Evolutionary conservation across 2,329 filamentous ascomycete genomes (phyloP).

Genomic region (Colletotrichum magnum): DNA sequence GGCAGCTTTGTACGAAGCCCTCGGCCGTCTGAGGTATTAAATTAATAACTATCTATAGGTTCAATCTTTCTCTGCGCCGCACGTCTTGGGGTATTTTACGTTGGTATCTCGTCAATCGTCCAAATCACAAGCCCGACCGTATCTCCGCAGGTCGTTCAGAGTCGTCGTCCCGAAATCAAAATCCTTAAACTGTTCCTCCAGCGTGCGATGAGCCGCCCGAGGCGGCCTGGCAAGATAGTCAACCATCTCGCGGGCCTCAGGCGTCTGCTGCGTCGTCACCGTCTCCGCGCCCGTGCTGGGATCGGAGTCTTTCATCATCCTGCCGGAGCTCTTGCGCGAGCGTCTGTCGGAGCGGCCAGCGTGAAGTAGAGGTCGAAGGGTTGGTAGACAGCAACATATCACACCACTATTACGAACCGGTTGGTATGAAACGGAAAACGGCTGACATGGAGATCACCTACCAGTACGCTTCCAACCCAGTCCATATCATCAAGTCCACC

Average conservation of each 20-base stretch:
- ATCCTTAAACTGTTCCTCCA: conserved; percentile 18
- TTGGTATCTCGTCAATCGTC: conserved; percentile 3
- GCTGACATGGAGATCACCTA: neutral
- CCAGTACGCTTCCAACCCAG: conserved; percentile 33
- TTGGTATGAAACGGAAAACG: neutral
- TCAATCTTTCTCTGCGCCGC: neutral
- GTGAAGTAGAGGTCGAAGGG: conserved; percentile 10
- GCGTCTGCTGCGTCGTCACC: neutral
- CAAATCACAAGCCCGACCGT: conserved; percentile 6
- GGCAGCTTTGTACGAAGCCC: no score
- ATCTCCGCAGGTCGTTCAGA: conserved; percentile 17
- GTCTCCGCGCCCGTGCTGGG: conserved; percentile 10
- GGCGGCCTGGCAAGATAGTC: neutral
- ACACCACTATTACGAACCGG: neutral
- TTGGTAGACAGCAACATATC: conserved; percentile 23
- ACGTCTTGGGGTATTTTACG: neutral
- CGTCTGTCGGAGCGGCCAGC: neutral
- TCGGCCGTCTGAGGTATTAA: neutral
- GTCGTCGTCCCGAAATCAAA: conserved; percentile 20
- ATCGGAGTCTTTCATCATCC: neutral
- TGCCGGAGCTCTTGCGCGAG: neutral
- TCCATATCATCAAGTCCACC: conserved; percentile 38
- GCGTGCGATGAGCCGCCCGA: neutral
- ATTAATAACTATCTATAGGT: neutral
- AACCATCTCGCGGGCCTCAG: neutral